A percentile compares a stretch with the other conserved stretches of the same genome.
These are phyloP conservation scores for Toxicodendron radicans DNA, from an alignment of 345 rosid species.

Conservation along the genomic window DNA sequence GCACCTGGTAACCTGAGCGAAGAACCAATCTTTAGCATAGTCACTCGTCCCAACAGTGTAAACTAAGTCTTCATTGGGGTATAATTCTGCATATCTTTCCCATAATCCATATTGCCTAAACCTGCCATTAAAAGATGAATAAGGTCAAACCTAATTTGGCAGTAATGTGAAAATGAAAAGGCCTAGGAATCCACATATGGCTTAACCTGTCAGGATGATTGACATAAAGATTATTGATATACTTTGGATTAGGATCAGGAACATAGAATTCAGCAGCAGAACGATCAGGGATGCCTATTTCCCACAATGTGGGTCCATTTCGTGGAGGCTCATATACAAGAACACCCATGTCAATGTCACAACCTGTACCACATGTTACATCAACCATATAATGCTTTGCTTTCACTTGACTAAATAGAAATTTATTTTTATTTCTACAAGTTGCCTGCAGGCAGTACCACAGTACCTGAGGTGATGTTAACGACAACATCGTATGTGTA, in stretches of 20 bases:
- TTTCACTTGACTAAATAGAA: neutral
- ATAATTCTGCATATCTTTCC: conserved; percentile 80
- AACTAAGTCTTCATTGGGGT: conserved; percentile 63
- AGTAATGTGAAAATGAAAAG: no score
- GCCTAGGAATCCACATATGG: no score
- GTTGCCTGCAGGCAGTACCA: neutral
- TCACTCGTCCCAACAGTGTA: conserved; percentile 68
- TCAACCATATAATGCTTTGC: neutral
- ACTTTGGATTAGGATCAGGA: conserved; percentile 57
- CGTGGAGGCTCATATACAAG: conserved; percentile 59
- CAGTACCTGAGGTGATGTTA: conserved; percentile 54
- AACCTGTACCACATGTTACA: conserved; percentile 26
- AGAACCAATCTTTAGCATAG: conserved; percentile 80
- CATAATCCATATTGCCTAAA: conserved; percentile 86
- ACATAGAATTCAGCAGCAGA: conserved; percentile 61
- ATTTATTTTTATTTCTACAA: neutral
- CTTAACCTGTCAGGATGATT: conserved; percentile 70
- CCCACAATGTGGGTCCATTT: conserved; percentile 70
- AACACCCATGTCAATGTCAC: conserved; percentile 37
- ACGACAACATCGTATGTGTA: conserved; percentile 43
- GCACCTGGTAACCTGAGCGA: conserved; percentile 72
- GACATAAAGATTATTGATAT: conserved; percentile 49
- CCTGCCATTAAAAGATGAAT: conserved; percentile 28
- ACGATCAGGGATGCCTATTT: conserved; percentile 67
- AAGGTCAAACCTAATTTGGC: neutral